Conservation (phyloP, 148 eudicot species). For the Rhododendron simsii region DNA sequence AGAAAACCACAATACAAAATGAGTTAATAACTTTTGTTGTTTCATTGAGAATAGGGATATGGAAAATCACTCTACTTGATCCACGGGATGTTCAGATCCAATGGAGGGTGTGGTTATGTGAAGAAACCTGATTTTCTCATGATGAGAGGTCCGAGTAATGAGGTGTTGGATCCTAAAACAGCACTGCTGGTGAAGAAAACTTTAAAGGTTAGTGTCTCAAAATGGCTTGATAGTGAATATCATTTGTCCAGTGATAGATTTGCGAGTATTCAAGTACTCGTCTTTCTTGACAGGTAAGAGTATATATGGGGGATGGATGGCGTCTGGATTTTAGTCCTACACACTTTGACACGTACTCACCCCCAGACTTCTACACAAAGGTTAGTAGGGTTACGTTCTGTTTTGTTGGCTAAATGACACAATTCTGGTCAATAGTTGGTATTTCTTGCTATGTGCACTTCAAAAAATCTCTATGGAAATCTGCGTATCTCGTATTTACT, state of each 20-base stretch:
- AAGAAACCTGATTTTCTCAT: conserved; percentile 74
- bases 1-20: background rate
- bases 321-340: conserved; percentile 68
- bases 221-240: conserved; percentile 3
- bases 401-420: background rate
- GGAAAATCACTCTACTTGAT: conserved; percentile 72
- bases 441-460: background rate
- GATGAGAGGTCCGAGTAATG: conserved; percentile 35
- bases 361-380: conserved; percentile 85
- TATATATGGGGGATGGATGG: conserved; percentile 89
- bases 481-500: background rate
- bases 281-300: conserved; percentile 41
- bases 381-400: conserved; percentile 24
- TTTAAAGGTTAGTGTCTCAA: conserved; percentile 38
- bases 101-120: conserved; percentile 81
- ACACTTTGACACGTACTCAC: conserved; percentile 76
- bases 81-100: conserved; percentile 81
- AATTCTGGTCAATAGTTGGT: background rate
- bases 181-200: conserved; percentile 43
- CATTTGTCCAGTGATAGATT: background rate
- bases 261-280: background rate
- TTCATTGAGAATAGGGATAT: conserved; percentile 46
- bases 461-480: background rate
- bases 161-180: conserved; percentile 62
- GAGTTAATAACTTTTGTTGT: background rate